phyloP scores from a whole-genome alignment of 2,329 filamentous ascomycete species.

The Monilinia fructicola region DNA sequence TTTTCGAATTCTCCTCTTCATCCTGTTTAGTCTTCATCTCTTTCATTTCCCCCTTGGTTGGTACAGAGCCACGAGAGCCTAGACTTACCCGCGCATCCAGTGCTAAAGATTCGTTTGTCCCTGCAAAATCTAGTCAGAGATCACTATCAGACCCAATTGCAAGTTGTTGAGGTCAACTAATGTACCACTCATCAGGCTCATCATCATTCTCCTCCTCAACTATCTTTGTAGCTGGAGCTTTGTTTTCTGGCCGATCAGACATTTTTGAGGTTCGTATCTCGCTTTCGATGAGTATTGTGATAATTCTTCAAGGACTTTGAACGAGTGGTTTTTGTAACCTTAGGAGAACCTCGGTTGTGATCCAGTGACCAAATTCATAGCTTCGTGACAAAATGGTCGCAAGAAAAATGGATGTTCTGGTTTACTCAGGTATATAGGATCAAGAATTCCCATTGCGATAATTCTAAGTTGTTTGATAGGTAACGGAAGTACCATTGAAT shows the following conservation, averaged over 20 bases:
- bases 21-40: constrained; percentile 20
- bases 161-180: constrained; percentile 24
- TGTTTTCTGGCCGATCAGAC: constrained; percentile 39
- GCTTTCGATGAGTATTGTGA: constrained; percentile 7
- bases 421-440: constrained; percentile 72
- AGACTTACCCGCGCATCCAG: constrained; percentile 79
- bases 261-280: constrained; percentile 25
- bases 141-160: constrained; percentile 27
- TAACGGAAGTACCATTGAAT: constrained; percentile 81
- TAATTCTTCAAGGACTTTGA: constrained; percentile 1
- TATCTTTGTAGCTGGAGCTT: constrained; percentile 39
- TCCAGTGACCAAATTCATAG: constrained; percentile 4
- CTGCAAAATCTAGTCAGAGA: constrained; percentile 49
- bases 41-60: neutral
- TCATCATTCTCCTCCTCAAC: constrained; percentile 68
- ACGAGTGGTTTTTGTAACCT: neutral
- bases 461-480: constrained; percentile 50
- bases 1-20: constrained; percentile 78
- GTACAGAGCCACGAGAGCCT: neutral
- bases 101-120: constrained; percentile 98
- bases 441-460: neutral
- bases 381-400: constrained; percentile 53
- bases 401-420: constrained; percentile 80
- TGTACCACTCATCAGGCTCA: constrained; percentile 92
- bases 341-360: constrained; percentile 32